These are phyloP conservation scores for Pichia paraexigua DNA, from an alignment of 805 yeast species.

Conservation along the genomic window DNA sequence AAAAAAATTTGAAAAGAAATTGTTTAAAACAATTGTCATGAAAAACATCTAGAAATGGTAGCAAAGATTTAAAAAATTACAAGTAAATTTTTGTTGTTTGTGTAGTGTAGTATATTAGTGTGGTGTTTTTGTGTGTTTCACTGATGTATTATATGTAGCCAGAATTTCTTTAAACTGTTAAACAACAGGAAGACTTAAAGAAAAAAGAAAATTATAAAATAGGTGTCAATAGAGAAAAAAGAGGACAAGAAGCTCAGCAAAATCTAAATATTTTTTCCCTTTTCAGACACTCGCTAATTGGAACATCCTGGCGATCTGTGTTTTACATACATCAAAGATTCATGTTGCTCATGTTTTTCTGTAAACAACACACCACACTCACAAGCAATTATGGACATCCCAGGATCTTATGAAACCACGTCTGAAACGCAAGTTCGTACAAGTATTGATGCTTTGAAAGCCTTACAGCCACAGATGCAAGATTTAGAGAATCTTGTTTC, in stretches of 20 bases:
- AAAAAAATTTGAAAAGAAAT: background rate
- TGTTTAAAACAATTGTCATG: background rate
- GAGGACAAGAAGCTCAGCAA: background rate
- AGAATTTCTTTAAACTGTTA: background rate
- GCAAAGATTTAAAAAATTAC: background rate
- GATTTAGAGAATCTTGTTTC: conserved; percentile 14
- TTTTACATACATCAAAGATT: no score
- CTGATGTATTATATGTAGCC: background rate
- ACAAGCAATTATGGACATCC: background rate
- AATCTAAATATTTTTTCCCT: background rate
- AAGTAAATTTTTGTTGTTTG: background rate
- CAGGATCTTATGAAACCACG: background rate
- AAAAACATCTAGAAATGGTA: background rate
- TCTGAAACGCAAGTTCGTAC: conserved; percentile 9
- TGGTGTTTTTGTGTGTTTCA: background rate
- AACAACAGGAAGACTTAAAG: background rate
- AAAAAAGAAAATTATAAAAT: background rate
- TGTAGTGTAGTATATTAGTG: no score
- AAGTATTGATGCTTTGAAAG: conserved; percentile 18
- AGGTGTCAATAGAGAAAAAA: background rate
- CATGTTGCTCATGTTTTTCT: no score
- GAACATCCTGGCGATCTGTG: background rate
- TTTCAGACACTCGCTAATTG: background rate
- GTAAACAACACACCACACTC: background rate
- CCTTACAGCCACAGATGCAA: conserved; percentile 19